These are phyloP conservation scores for Punica granatum DNA, from an alignment of 345 rosid species.

Conservation along the genomic window DNA sequence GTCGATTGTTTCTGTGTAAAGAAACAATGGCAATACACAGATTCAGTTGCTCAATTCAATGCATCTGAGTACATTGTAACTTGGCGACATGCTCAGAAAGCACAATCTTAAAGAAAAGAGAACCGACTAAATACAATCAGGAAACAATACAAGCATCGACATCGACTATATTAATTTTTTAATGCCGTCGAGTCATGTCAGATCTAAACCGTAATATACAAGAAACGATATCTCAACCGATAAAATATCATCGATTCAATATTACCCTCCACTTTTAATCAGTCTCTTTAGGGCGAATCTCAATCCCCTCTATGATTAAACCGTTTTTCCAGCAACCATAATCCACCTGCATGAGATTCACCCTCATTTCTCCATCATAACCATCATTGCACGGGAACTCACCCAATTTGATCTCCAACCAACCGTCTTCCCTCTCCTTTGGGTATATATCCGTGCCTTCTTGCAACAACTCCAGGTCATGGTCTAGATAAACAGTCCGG, in stretches of 20 bases:
- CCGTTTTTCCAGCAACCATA: constrained; percentile 12
- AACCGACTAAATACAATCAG: too few species aligned
- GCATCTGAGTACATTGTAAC: too few species aligned
- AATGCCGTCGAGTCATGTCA: too few species aligned
- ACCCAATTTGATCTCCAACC: constrained; percentile 28
- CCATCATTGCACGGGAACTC: constrained; percentile 16
- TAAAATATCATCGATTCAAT: too few species aligned
- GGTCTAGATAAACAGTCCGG: constrained; percentile 9
- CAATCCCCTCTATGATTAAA: constrained; percentile 29
- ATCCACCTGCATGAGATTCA: constrained; percentile 17
- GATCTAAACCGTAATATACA: too few species aligned
- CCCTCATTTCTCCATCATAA: constrained; percentile 12
- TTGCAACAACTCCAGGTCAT: not conserved
- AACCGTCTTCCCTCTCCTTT: constrained; percentile 20
- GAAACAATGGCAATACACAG: not conserved
- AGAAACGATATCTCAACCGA: too few species aligned
- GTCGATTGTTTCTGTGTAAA: too few species aligned
- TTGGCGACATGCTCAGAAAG: too few species aligned
- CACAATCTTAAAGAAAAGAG: too few species aligned
- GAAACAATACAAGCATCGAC: too few species aligned
- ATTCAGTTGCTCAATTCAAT: not conserved
- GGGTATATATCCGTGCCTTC: not conserved
- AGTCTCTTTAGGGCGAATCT: constrained; percentile 26
- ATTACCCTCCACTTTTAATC: not conserved
- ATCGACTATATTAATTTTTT: too few species aligned